Percentiles rank a stretch among this genome's conserved stretches.
phyloP scores from a whole-genome alignment of 176 grass and related monocot genomes.

The Cenchrus americanus region DNA sequence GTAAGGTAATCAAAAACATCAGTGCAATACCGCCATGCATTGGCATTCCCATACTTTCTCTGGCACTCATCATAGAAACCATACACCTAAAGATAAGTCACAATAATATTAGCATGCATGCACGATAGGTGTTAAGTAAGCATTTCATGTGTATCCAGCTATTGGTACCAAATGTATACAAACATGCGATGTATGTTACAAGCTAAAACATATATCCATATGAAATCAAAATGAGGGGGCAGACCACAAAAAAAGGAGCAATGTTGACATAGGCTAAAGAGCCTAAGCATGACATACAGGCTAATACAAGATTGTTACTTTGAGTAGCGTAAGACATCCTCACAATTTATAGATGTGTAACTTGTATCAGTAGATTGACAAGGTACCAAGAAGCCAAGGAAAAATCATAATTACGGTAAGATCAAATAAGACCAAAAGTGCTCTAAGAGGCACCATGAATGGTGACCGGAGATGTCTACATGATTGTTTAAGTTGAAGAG shows the following conservation, averaged over 20 bases:
- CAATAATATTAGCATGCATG: conserved; percentile 4
- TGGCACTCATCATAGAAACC: conserved; percentile 99
- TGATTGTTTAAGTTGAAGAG: neutral
- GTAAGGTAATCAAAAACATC: conserved; percentile 99
- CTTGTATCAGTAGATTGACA: neutral
- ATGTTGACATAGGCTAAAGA: neutral
- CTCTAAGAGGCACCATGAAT: neutral
- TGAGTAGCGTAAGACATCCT: neutral
- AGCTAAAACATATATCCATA: neutral
- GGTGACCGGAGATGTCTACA: neutral
- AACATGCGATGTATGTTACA: neutral
- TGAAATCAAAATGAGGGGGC: neutral
- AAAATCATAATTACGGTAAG: neutral
- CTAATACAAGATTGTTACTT: neutral
- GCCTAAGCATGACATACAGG: neutral
- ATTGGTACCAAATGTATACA: neutral
- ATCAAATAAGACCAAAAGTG: neutral
- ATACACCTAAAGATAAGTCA: conserved; percentile 69
- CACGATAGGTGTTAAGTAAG: neutral
- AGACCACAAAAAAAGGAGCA: neutral
- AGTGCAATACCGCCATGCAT: conserved; percentile 99
- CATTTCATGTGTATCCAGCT: neutral
- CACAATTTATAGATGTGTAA: neutral
- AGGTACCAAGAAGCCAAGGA: neutral
- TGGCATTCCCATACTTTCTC: conserved; percentile 99